A percentile compares a stretch with the other conserved stretches of the same genome.
Conservation (phyloP, 2,329 filamentous ascomycete genomes). For the Beauveria asiatica region DNA sequence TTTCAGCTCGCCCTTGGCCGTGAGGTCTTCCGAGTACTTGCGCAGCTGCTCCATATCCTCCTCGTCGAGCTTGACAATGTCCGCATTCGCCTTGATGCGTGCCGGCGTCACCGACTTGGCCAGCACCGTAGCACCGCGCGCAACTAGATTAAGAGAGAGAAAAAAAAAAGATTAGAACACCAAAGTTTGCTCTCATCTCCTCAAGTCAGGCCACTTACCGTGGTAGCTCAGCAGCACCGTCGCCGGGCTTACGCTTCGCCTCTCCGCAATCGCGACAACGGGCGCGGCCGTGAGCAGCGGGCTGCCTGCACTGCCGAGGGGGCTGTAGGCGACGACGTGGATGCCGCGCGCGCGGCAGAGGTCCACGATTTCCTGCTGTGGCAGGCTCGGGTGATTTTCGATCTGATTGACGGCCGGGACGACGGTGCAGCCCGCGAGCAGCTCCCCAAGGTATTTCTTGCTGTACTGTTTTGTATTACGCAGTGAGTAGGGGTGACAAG, state of each 20-base stretch:
- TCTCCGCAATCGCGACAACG: slow-evolving; percentile 55
- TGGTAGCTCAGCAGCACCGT: slow-evolving; percentile 65
- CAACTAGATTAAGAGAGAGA: slow-evolving; percentile 35
- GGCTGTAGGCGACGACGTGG: slow-evolving; percentile 63
- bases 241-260: slow-evolving; percentile 51
- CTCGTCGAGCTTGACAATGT: slow-evolving; percentile 55
- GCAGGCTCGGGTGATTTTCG: slow-evolving; percentile 63
- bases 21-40: slow-evolving; percentile 44
- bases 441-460: slow-evolving; percentile 43
- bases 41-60: slow-evolving; percentile 53
- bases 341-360: slow-evolving; percentile 61
- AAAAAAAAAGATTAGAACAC: not conserved
- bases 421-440: slow-evolving; percentile 42
- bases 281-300: slow-evolving; percentile 57
- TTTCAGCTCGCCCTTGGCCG: slow-evolving; percentile 42
- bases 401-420: slow-evolving; percentile 63
- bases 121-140: slow-evolving; percentile 60
- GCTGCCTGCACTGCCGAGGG: slow-evolving; percentile 55
- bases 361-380: slow-evolving; percentile 64
- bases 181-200: not conserved
- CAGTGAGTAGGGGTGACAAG: not conserved
- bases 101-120: slow-evolving; percentile 63
- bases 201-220: slow-evolving; percentile 29
- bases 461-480: slow-evolving; percentile 34
- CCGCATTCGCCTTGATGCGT: slow-evolving; percentile 62